phyloP scores from a whole-genome alignment of 257 asterid genomes.

The Hygrophila difformis region DNA sequence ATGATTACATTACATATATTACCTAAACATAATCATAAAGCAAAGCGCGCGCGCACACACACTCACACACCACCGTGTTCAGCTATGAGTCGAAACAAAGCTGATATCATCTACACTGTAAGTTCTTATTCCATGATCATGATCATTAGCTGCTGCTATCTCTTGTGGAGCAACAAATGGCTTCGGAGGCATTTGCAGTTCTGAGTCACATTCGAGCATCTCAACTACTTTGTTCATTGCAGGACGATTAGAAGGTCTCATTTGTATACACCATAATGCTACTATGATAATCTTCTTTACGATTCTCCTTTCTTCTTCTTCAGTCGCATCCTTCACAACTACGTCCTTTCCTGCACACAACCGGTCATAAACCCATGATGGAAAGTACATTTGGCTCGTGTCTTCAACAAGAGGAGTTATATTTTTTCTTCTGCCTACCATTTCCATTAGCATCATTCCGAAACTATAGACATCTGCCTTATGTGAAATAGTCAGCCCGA shows the following conservation, averaged over 20 bases:
- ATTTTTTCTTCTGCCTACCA: conserved; percentile 14
- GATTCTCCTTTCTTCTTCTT: conserved; percentile 4
- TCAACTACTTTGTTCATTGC: conserved; percentile 20
- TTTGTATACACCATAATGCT: no score
- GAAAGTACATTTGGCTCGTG: conserved; percentile 15
- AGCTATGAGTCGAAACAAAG: no score
- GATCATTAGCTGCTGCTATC: no score
- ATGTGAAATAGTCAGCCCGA: not conserved
- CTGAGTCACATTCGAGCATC: conserved; percentile 24
- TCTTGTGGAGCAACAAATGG: conserved; percentile 5
- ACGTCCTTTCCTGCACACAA: conserved; percentile 12
- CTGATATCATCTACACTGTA: no score
- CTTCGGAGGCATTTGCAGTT: conserved; percentile 19
- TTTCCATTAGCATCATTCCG: conserved; percentile 19
- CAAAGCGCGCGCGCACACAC: no score
- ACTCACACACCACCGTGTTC: no score
- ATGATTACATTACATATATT: no score
- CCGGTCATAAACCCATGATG: no score
- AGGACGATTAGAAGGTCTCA: conserved; percentile 25
- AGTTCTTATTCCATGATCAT: no score
- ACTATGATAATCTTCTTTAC: conserved; percentile 11
- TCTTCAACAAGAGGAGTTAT: conserved; percentile 2
- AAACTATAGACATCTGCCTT: conserved; percentile 18
- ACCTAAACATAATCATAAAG: no score
- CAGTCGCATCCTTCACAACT: conserved; percentile 6